These are phyloP conservation scores for Chytriomyces sp. DNA, from an alignment of 192 early-diverging fungal species.

Conservation along the genomic window DNA sequence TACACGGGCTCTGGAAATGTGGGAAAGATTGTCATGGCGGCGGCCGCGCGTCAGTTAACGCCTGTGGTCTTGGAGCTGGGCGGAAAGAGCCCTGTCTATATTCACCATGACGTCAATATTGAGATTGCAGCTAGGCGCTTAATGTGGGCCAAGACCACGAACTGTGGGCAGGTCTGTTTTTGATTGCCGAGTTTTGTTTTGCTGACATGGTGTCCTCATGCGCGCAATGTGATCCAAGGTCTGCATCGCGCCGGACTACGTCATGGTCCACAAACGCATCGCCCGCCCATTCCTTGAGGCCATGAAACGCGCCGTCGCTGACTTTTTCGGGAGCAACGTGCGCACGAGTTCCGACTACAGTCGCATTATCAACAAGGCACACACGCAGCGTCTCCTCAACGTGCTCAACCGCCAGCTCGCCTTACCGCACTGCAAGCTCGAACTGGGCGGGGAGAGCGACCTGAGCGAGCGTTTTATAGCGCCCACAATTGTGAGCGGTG, in stretches of 20 bases:
- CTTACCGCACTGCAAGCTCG: slow-evolving; percentile 28
- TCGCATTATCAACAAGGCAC: slow-evolving; percentile 73
- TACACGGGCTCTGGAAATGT: slow-evolving; percentile 86
- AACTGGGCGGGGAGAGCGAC: slow-evolving; percentile 59
- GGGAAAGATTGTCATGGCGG: slow-evolving; percentile 77
- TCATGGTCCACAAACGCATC: slow-evolving; percentile 65
- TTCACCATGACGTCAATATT: slow-evolving; percentile 59
- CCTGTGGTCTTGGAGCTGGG: slow-evolving; percentile 91
- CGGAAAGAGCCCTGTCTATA: slow-evolving; percentile 80
- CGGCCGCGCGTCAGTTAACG: slow-evolving; percentile 82
- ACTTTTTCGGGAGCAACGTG: slow-evolving; percentile 42
- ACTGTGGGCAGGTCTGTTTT: slow-evolving; percentile 75
- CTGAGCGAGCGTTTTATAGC: slow-evolving; percentile 69
- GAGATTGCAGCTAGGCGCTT: slow-evolving; percentile 69
- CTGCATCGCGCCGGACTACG: slow-evolving; percentile 86
- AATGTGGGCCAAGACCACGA: slow-evolving; percentile 78
- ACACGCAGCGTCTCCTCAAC: slow-evolving; percentile 66
- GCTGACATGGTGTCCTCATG: no score
- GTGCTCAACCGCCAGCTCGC: slow-evolving; percentile 49
- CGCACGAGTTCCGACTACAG: slow-evolving; percentile 58
- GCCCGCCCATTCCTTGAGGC: slow-evolving; percentile 61
- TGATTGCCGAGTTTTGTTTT: no score
- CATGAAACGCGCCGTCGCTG: slow-evolving; percentile 37
- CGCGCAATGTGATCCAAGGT: slow-evolving; percentile 44
- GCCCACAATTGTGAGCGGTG: slow-evolving; percentile 71